Base-by-base conservation (phyloP, 176 grass and related monocot species). In the Carex parvula region DNA sequence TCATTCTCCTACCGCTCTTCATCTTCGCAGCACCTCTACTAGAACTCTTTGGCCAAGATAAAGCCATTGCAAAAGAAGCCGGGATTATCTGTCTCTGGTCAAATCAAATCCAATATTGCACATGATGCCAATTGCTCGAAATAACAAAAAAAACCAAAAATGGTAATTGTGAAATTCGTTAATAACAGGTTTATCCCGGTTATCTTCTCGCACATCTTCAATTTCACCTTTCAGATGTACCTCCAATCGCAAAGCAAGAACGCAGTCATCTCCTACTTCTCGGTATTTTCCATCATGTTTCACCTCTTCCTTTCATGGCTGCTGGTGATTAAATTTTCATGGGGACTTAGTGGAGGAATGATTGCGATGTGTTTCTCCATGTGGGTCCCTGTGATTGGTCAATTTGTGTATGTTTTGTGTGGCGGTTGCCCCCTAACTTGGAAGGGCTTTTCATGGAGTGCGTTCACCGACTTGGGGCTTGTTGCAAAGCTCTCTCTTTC, bases 161-260 rank as follows among this genome's bases (percentile, higher is more conserved):
- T 68, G 33, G 21, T 33, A 29, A 70, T 70, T 70, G 15, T 32
- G 26, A 29, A 70, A 68, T 15, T 69, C 64, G 8, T 73, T 39
- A 2, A 22, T 73, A 41, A 44, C 37, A 73, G 70, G 70, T 73
- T 84, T 60, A 84, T 88, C 11, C 87, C 87, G 2, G 20, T 70
- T 42, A 21, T 79, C 32, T 84, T 80, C 16, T 79, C 81, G 17
- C 58, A 48, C n/a, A 58, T 77, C 16, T 84, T 88, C 29, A 64
- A 70, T 46, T 62, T 88, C 61, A 77, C 87, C 22, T 22, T 88
- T 18, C 87, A 88, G 50, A 69, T 78, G 61, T 88, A 69, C 70
- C 35, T 88, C 14, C 81, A 88, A 79, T 79, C 81, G 16, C 87
- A 88, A 29, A 66, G 72, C 73, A 88, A 84, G 72, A 84, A 84